Percentiles rank a stretch among this genome's conserved stretches.
Conservation (phyloP, 2,329 filamentous ascomycete genomes). For the Dryadomyces sulphureus region DNA sequence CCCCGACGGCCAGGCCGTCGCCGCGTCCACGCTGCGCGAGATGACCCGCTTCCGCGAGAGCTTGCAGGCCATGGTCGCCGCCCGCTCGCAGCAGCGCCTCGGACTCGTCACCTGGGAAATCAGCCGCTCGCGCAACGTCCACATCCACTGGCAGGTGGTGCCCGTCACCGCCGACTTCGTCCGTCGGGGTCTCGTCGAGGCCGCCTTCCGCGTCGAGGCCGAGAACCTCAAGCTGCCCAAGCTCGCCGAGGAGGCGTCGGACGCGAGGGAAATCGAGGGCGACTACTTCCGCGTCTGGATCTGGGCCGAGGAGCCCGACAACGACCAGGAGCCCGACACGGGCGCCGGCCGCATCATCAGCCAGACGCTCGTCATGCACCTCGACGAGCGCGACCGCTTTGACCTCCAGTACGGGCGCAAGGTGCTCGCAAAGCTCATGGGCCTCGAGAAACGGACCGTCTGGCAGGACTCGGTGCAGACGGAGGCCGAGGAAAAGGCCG, state of each 20-base stretch:
- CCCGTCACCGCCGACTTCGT: constrained; percentile 58
- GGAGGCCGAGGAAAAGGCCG: constrained; percentile 60
- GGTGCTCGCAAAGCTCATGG: constrained; percentile 77
- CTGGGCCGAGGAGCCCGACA: constrained; percentile 45
- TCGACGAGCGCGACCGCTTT: constrained; percentile 61
- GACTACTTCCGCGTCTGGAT: constrained; percentile 78
- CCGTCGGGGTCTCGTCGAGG: constrained; percentile 62
- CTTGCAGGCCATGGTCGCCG: constrained; percentile 66
- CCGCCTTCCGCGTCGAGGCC: constrained; percentile 76
- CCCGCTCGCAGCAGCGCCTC: constrained; percentile 39
- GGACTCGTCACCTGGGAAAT: constrained; percentile 90
- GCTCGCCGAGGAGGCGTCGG: constrained; percentile 23
- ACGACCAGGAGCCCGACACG: constrained; percentile 17
- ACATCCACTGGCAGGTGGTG: constrained; percentile 88
- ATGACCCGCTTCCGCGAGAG: constrained; percentile 70
- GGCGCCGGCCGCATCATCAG: constrained; percentile 33
- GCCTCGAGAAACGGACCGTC: constrained; percentile 56
- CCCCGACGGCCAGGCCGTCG: constrained; percentile 38
- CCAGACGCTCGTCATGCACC: constrained; percentile 57
- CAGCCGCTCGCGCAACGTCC: constrained; percentile 64
- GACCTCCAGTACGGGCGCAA: constrained; percentile 81
- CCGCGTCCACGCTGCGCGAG: constrained; percentile 53
- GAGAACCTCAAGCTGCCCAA: constrained; percentile 51
- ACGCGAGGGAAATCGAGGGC: constrained; percentile 33
- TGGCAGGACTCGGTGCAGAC: constrained; percentile 79